Evolutionary conservation across 129 eudicot genomes (phyloP), one percentile per base, ranked within the genome.

Genomic region (Lonicera japonica): DNA sequence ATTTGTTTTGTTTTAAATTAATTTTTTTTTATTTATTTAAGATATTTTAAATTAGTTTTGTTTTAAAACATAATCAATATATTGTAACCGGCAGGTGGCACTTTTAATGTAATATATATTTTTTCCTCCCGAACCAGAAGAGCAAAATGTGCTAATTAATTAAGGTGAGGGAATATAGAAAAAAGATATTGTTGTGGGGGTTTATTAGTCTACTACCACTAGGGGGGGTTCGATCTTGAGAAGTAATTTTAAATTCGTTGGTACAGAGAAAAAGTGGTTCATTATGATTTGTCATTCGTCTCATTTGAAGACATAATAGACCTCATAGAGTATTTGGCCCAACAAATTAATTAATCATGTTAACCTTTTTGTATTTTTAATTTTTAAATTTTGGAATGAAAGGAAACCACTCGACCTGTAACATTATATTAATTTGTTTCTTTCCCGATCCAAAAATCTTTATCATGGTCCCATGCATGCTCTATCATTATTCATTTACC

Each of bases 221-320:
- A n/a, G n/a, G n/a, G n/a, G n/a, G n/a, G n/a, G n/a, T n/a, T n/a
- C n/a, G n/a, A n/a, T n/a, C n/a, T n/a, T n/a, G n/a, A n/a, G n/a
- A n/a, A n/a, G n/a, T n/a, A n/a, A 5, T 16, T n/a, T 5, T 14
- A 50, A 50, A 14, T 50, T 16, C 15, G 55, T 6, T 50, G 55
- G 54, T 50, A n/a, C 5, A 43, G 13, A 50, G 55, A 50, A 17
- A 50, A 50, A 50, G 55, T 50, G 55, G 55, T 53, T 47, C 69
- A 58, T 54, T 48, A 46, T 65, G 77, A 48, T 47, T 46, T 72
- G 77, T 65, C 77, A 29, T 58, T 72, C 71, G 77, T 72, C 71
- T n/a, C 66, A 72, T 72, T 16, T 48, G 71, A 72, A 34, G 71
- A 72, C 77, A 72, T 7, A 45, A 64, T 40, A 41, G 45, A 57